Evolutionary conservation across 1,284 basidiomycete species (phyloP).

Genomic region (Hemileia vastatrix): DNA sequence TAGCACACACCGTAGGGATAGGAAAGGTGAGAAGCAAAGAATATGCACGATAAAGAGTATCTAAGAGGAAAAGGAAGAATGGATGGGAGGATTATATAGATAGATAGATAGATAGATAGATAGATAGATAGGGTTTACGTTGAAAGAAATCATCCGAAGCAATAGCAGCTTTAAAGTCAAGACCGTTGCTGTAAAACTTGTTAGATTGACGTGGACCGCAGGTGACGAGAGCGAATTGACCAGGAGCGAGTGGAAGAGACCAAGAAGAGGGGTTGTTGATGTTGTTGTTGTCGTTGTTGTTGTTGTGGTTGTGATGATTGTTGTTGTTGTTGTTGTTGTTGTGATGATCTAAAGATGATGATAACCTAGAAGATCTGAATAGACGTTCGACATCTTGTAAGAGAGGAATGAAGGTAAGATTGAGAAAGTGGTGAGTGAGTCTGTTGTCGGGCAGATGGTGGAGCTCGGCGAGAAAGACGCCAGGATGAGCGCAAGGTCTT

Average conservation of each 20-base stretch:
- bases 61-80: neutral
- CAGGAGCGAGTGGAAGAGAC: conserved; percentile 12
- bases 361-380: conserved; percentile 17
- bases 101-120: neutral
- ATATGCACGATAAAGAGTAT: conserved; percentile 4
- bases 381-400: conserved; percentile 17
- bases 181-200: conserved; percentile 25
- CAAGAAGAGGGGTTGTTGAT: no score
- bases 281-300: no score
- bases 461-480: conserved; percentile 27
- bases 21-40: conserved; percentile 32
- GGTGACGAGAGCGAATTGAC: conserved; percentile 26
- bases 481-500: conserved; percentile 15
- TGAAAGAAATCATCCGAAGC: conserved; percentile 19
- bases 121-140: neutral
- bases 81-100: neutral
- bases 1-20: conserved; percentile 34
- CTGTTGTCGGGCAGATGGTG: conserved; percentile 30
- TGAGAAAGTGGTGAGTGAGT: conserved; percentile 22
- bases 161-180: conserved; percentile 13
- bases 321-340: no score
- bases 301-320: no score
- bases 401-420: conserved; percentile 5
- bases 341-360: no score
- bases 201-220: conserved; percentile 17